Evolutionary conservation across 768 basidiomycete genomes (phyloP).

Genomic region (Hydnomerulius pinastri): DNA sequence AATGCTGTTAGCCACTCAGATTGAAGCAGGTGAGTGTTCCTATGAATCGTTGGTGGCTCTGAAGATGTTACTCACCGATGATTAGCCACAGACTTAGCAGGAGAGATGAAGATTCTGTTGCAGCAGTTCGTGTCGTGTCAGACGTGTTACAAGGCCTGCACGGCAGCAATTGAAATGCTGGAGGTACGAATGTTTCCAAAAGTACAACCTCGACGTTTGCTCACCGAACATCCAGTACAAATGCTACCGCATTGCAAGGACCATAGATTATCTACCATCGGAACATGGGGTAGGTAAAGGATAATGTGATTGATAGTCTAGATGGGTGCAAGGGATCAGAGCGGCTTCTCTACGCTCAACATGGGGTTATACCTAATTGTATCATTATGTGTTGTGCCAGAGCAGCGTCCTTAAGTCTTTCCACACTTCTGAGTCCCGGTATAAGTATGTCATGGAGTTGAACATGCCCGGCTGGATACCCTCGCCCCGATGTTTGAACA

Average conservation of each 20-base stretch:
- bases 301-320: conserved; percentile 5
- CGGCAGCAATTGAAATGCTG: conserved; percentile 69
- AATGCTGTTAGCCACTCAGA: conserved; percentile 42
- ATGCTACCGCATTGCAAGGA: conserved; percentile 53
- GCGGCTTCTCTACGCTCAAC: not conserved
- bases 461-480: conserved; percentile 98
- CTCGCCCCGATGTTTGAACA: conserved; percentile 85
- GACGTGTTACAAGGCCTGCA: conserved; percentile 59
- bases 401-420: conserved; percentile 76
- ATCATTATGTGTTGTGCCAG: conserved; percentile 79
- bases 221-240: conserved; percentile 52
- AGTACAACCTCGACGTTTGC: not conserved
- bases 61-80: conserved; percentile 8
- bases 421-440: conserved; percentile 92
- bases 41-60: not conserved
- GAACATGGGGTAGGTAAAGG: conserved; percentile 23
- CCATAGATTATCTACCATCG: conserved; percentile 46
- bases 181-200: conserved; percentile 41
- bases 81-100: conserved; percentile 64
- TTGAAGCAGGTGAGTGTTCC: conserved; percentile 51
- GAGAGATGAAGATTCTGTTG: conserved; percentile 60
- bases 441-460: conserved; percentile 93
- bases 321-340: conserved; percentile 1
- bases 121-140: conserved; percentile 51
- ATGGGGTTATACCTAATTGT: conserved; percentile 5